Conservation (phyloP, 805 yeast genomes). For the Starmerella davenportii region DNA sequence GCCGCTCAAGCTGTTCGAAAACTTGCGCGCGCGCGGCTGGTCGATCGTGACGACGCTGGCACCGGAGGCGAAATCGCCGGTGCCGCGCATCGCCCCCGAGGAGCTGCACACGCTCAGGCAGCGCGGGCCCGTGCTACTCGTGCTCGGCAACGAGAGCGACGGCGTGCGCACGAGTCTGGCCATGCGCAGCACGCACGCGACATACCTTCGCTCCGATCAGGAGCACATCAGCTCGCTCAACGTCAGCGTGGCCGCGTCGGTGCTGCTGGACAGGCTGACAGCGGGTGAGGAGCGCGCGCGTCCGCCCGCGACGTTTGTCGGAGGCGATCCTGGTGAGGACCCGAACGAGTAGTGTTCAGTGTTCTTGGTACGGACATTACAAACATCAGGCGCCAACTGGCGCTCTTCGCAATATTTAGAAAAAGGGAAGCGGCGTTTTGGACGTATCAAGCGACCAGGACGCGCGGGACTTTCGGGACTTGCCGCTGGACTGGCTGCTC, state of each 20-base stretch:
- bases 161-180: constrained; percentile 59
- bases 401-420: no score
- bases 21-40: constrained; percentile 48
- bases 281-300: no score
- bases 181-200: constrained; percentile 22
- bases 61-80: constrained; percentile 18
- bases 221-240: constrained; percentile 56
- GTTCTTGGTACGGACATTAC: no score
- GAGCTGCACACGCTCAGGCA: constrained; percentile 31
- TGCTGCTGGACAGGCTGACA: constrained; percentile 29
- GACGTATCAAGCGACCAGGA: no score
- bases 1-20: constrained; percentile 45
- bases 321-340: no score
- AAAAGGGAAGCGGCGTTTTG: no score
- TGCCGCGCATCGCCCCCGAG: constrained; percentile 18
- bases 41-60: constrained; percentile 42
- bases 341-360: no score
- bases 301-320: no score
- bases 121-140: constrained; percentile 44
- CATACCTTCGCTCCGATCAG: constrained; percentile 12
- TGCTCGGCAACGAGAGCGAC: constrained; percentile 70
- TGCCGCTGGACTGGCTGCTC: no score
- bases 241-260: constrained; percentile 77
- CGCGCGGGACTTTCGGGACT: no score
- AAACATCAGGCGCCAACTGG: no score